Base-by-base conservation (phyloP, 805 yeast genomes). In the Nakazawaea wyomingensis region DNA sequence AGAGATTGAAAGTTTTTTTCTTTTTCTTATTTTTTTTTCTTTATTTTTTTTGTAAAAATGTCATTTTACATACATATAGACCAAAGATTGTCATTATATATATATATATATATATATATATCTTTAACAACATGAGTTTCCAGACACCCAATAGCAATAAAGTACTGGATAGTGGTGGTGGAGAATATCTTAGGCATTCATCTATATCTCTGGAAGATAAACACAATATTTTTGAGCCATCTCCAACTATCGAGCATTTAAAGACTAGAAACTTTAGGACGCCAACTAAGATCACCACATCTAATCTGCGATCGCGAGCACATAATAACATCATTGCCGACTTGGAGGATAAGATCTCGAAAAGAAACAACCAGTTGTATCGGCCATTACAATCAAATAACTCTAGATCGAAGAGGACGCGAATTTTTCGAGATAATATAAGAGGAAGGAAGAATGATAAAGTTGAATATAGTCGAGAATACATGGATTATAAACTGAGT, bases 211-310 rank as follows among this genome's bases (percentile, higher is more conserved):
- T 28, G 16, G 18, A 18, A 4, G 40, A n/a, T 11, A 18, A 28
- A 4, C 10, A 8, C 18, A 18, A 18, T 9, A 16, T 43, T 5
- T 27, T 37, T 13, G 46, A 47, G 7, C 44, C 44, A 5, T 41
- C 44, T 8, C 44, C 44, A 8, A 41, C 39, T 5, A 30, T 30
- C 5, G 44, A 41, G 20, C 44, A 34, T 34, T 33, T 40, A 13
- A 35, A 39, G 16, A 40, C 43, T 6, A 37, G 27, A 28, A 19
- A 17, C 28, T 29, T 28, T 20, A 37, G 28, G 16, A 27, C 38
- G n/a, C 38, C 38, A 35, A 35, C 24, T 8, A 17, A 9, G 21
- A 24, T 17, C 17, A 5, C 6, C 9, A 9, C 37, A 20, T 13
- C 13, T n/a, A 34, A 17, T 14, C 16, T 9, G 13, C 30, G 36